Evolutionary conservation across 2,329 filamentous ascomycete species (phyloP).

Genomic region (Cladosporium sp.): DNA sequence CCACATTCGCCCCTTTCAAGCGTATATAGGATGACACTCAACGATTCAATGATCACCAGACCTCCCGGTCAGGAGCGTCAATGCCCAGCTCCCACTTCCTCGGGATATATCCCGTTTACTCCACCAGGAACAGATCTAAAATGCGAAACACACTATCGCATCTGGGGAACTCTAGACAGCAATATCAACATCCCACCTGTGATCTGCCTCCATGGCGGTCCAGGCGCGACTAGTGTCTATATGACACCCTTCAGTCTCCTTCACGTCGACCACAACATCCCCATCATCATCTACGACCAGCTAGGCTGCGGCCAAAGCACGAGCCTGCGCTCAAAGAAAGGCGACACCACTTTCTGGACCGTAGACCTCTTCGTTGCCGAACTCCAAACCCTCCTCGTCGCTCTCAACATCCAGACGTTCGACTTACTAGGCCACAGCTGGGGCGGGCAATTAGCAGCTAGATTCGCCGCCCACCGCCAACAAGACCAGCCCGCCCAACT

Average conservation of each 20-base stretch:
- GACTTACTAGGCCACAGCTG: slow-evolving; percentile 50
- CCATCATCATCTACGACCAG: slow-evolving; percentile 54
- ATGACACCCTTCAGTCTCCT: slow-evolving; percentile 37
- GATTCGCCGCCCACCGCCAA: slow-evolving; percentile 34
- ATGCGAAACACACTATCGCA: slow-evolving; percentile 38
- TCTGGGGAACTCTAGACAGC: slow-evolving; percentile 34
- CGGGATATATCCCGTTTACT: slow-evolving; percentile 22
- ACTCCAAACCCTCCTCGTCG: slow-evolving; percentile 37
- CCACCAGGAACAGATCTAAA: slow-evolving; percentile 26
- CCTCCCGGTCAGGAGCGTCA: not conserved
- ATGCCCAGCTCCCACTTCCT: not conserved
- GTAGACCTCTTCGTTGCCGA: slow-evolving; percentile 38
- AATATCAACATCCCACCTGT: slow-evolving; percentile 23
- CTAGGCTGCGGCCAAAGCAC: slow-evolving; percentile 49
- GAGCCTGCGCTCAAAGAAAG: slow-evolving; percentile 43
- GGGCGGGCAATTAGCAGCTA: slow-evolving; percentile 49
- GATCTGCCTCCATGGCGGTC: slow-evolving; percentile 44
- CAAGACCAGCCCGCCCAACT: not conserved
- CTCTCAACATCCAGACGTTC: slow-evolving; percentile 43
- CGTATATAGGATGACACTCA: no score
- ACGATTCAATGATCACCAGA: not conserved
- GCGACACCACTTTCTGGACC: slow-evolving; percentile 47
- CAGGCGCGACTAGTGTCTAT: slow-evolving; percentile 40
- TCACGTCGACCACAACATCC: slow-evolving; percentile 32
- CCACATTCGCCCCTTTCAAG: no score